Evolutionary conservation across 139 green algal species (phyloP), one percentile per base, ranked within the genome.

Genomic region (Chlorella sp.): DNA sequence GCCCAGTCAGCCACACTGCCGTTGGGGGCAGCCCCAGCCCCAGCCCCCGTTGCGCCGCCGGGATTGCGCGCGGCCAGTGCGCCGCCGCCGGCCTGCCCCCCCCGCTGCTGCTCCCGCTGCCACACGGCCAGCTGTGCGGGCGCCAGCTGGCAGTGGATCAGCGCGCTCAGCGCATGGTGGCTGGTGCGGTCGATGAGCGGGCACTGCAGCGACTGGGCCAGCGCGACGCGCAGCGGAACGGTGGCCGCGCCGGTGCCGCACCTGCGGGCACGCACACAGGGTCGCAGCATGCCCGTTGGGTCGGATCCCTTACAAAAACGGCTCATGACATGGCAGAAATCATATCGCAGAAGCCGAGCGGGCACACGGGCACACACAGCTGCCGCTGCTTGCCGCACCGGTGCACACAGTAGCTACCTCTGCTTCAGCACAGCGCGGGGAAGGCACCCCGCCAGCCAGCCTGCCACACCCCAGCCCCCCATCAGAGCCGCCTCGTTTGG

Each of bases 171-270:
- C 15, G 84, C 84, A 37, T 88, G 84, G 28, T 37, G 84, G 66
- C 66, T 81, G 28, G 39, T 81, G 68, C 78, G 68, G 22, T 53
- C 78, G 66, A 94, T 82, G 66, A 94, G 86, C 16, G 92, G 92
- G 83, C 92, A 94, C 39, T 83, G 83, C 90, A 94, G 69, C 39
- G 83, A 84, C 86, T 93, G 90, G 22, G 80, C 75, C 87, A 94
- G 68, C 24, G 91, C 92, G 26, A 82, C 53, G 14, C 89, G 86
- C 78, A 94, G 75, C 48, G 61, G 48, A 42, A 94, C 21, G 28
- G 48, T 53, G 0, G 34, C 73, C n/a, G 32, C 39, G 71, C 42
- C 76, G 28, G 16, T 39, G 86, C 39, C 68, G 66, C 69, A 89
- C 81, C 83, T 91, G 40, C 66, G 19, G 32, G 64, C 61, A 21